Evolutionary conservation across 805 yeast species (phyloP).

Genomic region (Kodamaea neixiangensis): DNA sequence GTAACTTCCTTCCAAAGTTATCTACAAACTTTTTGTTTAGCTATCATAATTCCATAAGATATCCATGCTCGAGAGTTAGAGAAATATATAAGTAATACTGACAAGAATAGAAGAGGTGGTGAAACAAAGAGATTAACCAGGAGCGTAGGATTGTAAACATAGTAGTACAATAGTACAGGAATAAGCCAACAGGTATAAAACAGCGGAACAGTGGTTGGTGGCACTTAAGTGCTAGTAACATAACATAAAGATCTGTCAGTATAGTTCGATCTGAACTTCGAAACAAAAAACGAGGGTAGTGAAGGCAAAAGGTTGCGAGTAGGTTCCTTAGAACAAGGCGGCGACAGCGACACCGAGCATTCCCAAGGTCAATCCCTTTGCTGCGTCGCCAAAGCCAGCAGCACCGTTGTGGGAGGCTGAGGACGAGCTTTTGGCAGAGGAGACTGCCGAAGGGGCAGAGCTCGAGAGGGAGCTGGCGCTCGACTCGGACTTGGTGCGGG

Average conservation of each 20-base stretch:
- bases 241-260: not conserved
- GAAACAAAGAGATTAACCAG: conserved; percentile 3
- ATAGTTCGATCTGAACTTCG: not conserved
- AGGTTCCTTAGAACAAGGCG: conserved; percentile 29
- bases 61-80: conserved; percentile 7
- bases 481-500: conserved; percentile 14
- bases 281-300: conserved; percentile 2
- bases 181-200: conserved; percentile 1
- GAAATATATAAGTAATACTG: conserved; percentile 7
- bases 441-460: conserved; percentile 24
- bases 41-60: not conserved
- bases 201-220: not conserved
- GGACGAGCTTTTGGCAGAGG: conserved; percentile 27
- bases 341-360: conserved; percentile 36
- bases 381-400: conserved; percentile 28
- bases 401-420: conserved; percentile 32
- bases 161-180: conserved; percentile 5
- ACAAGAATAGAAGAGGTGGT: conserved; percentile 7
- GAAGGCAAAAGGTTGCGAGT: not conserved
- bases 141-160: conserved; percentile 2
- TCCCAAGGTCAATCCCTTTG: conserved; percentile 20
- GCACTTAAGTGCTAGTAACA: not conserved
- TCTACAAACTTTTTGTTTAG: too few species aligned
- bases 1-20: too few species aligned
- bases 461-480: conserved; percentile 18